Evolutionary conservation across 1,284 basidiomycete species (phyloP).

Genomic region (Puccinia horiana): DNA sequence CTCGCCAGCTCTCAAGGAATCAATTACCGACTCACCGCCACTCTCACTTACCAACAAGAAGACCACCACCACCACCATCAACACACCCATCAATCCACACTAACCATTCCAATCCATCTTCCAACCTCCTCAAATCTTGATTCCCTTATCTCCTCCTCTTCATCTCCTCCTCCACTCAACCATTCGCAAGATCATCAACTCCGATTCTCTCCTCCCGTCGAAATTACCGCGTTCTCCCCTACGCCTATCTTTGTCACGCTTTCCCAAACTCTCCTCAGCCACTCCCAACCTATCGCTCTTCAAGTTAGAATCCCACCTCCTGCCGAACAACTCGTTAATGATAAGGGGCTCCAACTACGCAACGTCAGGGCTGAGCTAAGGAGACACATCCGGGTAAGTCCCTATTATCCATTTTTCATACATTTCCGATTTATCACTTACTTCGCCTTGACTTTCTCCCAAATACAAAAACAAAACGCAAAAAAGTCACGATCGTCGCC

Average conservation of each 20-base stretch:
- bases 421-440: not conserved
- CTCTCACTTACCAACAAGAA: constrained; percentile 4
- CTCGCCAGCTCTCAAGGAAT: not conserved
- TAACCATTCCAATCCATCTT: constrained; percentile 32
- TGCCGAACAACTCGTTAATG: constrained; percentile 25
- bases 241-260: constrained; percentile 32
- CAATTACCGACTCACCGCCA: constrained; percentile 15
- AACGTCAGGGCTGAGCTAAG: constrained; percentile 30
- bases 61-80: not conserved
- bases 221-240: constrained; percentile 13
- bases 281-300: constrained; percentile 31
- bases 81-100: not conserved
- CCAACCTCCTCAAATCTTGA: constrained; percentile 4
- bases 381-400: constrained; percentile 29
- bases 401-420: not conserved
- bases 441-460: not conserved
- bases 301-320: constrained; percentile 42
- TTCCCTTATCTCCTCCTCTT: not conserved
- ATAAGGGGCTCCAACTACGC: constrained; percentile 37
- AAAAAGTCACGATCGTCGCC: not conserved
- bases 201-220: constrained; percentile 4
- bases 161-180: not conserved
- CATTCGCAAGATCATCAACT: not conserved
- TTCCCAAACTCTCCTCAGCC: constrained; percentile 35
- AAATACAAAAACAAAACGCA: too few species aligned